Base-by-base conservation (phyloP, 139 green algal genomes). In the Pleodorina starrii region DNA sequence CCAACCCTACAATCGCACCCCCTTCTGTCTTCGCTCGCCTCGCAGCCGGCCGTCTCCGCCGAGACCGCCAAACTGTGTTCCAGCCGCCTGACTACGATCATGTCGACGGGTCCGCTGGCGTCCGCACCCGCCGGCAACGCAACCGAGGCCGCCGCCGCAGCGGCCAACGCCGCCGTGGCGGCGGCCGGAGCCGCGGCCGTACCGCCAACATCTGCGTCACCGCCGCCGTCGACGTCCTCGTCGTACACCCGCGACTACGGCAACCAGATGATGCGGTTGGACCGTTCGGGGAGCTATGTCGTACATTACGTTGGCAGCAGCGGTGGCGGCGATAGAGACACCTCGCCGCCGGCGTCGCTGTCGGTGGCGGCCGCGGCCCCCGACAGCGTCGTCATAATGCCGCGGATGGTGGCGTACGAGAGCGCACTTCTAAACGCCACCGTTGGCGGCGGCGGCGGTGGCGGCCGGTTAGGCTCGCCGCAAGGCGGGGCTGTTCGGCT, bases 321-420 rank as follows among this genome's bases (percentile, higher is more conserved):
- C n/a, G n/a, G 12, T 38, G 63, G 27, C 32, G 63, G 2, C 32
- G 16, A 17, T 32, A 46, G 1, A 2, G 68, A 76, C 38, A 48
- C 32, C 16, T 48, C 68, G 68, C 35, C 68, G 68, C 1, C 38
- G 68, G 32, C 14, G 32, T 27, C 68, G 63, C 63, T 25, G 68
- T 10, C 68, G 32, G 32, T 46, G 3, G 38, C 25, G 68, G 68
- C 68, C 3, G 38, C 35, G 32, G 32, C 68, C 38, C 68, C 36
- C 17, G 68, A 76, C 32, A 71, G 5, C 21, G 86, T 90, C 36
- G 63, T 90, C 29, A 86, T 90, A 59, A 63, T 90, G 43, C 86
- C 86, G 0, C 59, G 46, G 29, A 90, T 86, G 76, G 42, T 86
- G 23, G 35, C 82, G 35, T 75, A 86, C 75, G 60, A 85, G 36